A percentile compares a stretch with the other conserved stretches of the same genome.
phyloP scores from a whole-genome alignment of 352 stramenopile genomes.

The Pythium scleroteichum region DNA sequence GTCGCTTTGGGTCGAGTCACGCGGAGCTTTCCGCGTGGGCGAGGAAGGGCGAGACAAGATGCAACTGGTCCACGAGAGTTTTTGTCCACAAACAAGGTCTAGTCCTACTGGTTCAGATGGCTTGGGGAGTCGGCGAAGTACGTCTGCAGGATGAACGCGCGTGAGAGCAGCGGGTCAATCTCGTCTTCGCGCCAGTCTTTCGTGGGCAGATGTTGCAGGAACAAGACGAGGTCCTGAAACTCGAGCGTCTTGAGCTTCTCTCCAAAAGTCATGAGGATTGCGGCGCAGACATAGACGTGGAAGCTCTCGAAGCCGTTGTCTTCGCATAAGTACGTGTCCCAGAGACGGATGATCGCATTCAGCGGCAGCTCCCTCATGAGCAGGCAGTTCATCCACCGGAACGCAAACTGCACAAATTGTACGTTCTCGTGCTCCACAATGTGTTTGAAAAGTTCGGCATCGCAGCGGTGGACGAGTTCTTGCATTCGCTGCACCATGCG shows the following conservation, averaged over 20 bases:
- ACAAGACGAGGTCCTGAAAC: conserved; percentile 98
- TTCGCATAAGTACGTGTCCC: conserved; percentile 99
- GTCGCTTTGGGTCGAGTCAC: conserved; percentile 3
- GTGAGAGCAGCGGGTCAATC: conserved; percentile 97
- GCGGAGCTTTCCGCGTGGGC: neutral
- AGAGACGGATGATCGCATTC: conserved; percentile 95
- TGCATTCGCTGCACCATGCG: conserved; percentile 98
- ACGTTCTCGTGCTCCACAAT: conserved; percentile 92
- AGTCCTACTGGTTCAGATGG: conserved; percentile 55
- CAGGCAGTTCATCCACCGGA: conserved; percentile 99
- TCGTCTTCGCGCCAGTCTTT: conserved; percentile 97
- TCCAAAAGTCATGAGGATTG: conserved; percentile 98
- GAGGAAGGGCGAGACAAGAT: neutral
- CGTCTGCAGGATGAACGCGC: conserved; percentile 94
- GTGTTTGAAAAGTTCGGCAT: conserved; percentile 94
- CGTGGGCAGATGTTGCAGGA: conserved; percentile 96
- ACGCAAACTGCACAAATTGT: conserved; percentile 99
- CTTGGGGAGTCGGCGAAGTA: conserved; percentile 89
- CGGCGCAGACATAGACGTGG: conserved; percentile 99
- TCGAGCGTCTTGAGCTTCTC: conserved; percentile 94
- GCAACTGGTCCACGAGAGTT: no score
- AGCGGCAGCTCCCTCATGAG: conserved; percentile 97
- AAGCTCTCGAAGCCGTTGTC: conserved; percentile 99
- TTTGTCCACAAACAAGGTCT: neutral
- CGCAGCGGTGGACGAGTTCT: conserved; percentile 96